Base-by-base conservation (phyloP, 2,329 filamentous ascomycete genomes). In the Pezicula radicicola region DNA sequence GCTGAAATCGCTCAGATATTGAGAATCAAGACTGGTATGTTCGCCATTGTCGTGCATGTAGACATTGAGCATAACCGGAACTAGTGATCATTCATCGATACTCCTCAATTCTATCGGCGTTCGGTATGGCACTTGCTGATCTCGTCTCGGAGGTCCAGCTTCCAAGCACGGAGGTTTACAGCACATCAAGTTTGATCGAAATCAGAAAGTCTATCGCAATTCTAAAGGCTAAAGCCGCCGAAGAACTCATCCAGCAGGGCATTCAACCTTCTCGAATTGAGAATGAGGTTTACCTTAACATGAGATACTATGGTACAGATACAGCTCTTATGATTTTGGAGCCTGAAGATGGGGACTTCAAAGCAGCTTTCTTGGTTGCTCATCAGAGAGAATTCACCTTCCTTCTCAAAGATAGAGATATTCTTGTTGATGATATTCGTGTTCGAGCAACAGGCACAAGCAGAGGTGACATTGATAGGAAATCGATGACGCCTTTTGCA, bases 361-460 rank as follows among this genome's bases (percentile, higher is more conserved):
- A 85, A 3, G 79, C 84, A 56, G 90, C 89, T 0, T 96, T 96
- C 63, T 76, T 93, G 35, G 82, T 83, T 60, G 88, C 95, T 60
- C 92, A 97, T 63, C 84, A 89, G 42, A 89, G 92, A 63, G 91
- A 96, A 63, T 96, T 96, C 64, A 89, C 89, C 1, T 96, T 96
- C 64, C 93, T 88, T 0, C 75, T 96, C 1, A 82, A 83, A 27
- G 88, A 93, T 51, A 78, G 91, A 46, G 89, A 96, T 58, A 88
- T 96, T 53, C 89, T 96, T 33, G 79, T 96, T 10, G 91, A 96
- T 53, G 91, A 96, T 66, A 87, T 96, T 9, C 84, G 91, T 37
- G 88, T 91, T 6, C 79, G 92, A 49, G 90, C 90, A 12, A 93
- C 96, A 54, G 91, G 89, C 42, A 93, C 90, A 45, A 46, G 44